Conservation (phyloP, 1,139 yeast species). For the Hansenula lynferdii region DNA sequence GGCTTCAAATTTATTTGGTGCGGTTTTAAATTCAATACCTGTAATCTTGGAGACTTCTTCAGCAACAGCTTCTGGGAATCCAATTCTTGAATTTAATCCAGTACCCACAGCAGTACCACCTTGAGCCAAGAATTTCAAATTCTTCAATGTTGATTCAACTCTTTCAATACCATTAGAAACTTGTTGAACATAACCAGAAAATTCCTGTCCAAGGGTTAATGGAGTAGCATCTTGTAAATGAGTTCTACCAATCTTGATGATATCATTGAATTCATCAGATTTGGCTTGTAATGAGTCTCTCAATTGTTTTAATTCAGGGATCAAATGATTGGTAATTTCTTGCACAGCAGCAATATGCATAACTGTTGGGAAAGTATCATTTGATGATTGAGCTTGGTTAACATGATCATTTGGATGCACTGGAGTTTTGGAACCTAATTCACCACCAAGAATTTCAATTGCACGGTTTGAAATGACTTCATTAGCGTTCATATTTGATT, state of each 20-base stretch:
- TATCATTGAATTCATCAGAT: conserved; percentile 75
- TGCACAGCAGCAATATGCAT: conserved; percentile 99
- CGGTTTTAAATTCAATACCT: conserved; percentile 85
- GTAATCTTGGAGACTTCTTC: conserved; percentile 66
- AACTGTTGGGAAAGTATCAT: conserved; percentile 98
- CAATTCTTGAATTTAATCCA: conserved; percentile 89
- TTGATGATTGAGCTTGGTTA: conserved; percentile 96
- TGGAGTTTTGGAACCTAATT: conserved; percentile 83
- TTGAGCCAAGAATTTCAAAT: conserved; percentile 83
- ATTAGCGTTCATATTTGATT: conserved; percentile 97
- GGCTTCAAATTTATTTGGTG: conserved; percentile 98
- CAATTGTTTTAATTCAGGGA: conserved; percentile 76
- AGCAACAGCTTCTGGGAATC: conserved; percentile 84
- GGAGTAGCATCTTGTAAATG: conserved; percentile 99
- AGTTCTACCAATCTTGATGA: conserved; percentile 97
- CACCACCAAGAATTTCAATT: conserved; percentile 90
- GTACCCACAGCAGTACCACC: conserved; percentile 99
- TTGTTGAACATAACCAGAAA: conserved; percentile 94
- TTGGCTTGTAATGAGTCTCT: conserved; percentile 74
- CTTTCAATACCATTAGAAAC: conserved; percentile 85
- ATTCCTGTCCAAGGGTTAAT: conserved; percentile 95
- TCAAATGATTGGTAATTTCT: conserved; percentile 67
- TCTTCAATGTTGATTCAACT: conserved; percentile 71
- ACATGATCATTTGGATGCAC: conserved; percentile 99
- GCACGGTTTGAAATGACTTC: conserved; percentile 98